A percentile compares a stretch with the other conserved stretches of the same genome.
Conservation (phyloP, 176 grass and related monocot species). For the Eragrostis nindensis region DNA sequence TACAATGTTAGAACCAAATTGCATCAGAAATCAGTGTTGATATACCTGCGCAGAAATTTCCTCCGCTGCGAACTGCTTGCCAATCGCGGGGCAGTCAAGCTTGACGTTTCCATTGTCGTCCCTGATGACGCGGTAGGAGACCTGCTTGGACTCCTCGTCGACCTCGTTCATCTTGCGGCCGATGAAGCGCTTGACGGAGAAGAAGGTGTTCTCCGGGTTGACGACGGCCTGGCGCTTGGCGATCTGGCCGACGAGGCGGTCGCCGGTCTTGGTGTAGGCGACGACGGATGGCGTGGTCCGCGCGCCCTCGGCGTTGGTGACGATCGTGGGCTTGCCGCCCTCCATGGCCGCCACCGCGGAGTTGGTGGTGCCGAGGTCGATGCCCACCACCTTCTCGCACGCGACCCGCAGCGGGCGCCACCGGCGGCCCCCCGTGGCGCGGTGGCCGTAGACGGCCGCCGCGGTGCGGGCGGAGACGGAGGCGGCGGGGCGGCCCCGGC, state of each 20-base stretch:
- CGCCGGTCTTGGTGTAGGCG: slow-evolving; percentile 73
- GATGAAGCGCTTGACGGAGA: slow-evolving; percentile 80
- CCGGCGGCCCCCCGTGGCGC: slow-evolving; percentile 29
- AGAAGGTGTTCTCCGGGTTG: slow-evolving; percentile 87
- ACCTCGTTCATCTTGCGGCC: slow-evolving; percentile 84
- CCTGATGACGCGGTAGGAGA: slow-evolving; percentile 62
- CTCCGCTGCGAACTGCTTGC: slow-evolving; percentile 71
- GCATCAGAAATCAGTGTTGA: neutral
- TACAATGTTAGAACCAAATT: neutral
- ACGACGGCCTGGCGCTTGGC: slow-evolving; percentile 86
- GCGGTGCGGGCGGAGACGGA: slow-evolving; percentile 32
- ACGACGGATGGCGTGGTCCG: slow-evolving; percentile 86
- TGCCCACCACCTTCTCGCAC: slow-evolving; percentile 76
- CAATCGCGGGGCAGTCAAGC: slow-evolving; percentile 71
- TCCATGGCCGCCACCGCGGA: slow-evolving; percentile 81
- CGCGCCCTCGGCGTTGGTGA: slow-evolving; percentile 84
- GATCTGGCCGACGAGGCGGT: slow-evolving; percentile 79
- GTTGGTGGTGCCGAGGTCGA: slow-evolving; percentile 89
- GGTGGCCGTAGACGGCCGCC: slow-evolving; percentile 37
- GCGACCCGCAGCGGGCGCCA: slow-evolving; percentile 60
- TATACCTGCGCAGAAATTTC: slow-evolving; percentile 76
- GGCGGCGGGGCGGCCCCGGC: neutral
- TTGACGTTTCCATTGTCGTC: slow-evolving; percentile 86
- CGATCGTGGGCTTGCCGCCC: slow-evolving; percentile 81
- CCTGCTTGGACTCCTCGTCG: slow-evolving; percentile 75